Conservation (phyloP, 202 grass and related monocot genomes). For the Thinopyrum obtusiflorum region DNA sequence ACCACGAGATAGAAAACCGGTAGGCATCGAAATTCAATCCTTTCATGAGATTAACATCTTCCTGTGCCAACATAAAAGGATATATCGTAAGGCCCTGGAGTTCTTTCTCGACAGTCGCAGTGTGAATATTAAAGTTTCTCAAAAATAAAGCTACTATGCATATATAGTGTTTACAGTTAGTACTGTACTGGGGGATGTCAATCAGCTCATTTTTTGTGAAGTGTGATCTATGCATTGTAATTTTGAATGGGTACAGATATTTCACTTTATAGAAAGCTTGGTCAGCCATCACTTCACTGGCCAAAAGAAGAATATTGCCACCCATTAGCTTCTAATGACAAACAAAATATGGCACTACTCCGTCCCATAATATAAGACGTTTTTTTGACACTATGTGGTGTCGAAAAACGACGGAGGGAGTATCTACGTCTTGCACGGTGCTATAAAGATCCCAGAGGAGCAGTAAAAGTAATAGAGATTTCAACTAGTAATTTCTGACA, state of each 20-base stretch:
- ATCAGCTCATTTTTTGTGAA: not conserved
- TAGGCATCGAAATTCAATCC: conserved; percentile 77
- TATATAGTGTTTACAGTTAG: not conserved
- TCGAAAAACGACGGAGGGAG: too few relatives aligned
- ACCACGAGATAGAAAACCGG: conserved; percentile 89
- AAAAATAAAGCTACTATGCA: not conserved
- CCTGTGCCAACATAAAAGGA: conserved; percentile 29
- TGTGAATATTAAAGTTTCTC: not conserved
- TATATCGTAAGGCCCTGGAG: not conserved
- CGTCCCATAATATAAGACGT: too few relatives aligned
- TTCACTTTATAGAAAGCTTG: not conserved
- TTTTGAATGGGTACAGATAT: not conserved
- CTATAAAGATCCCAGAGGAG: too few relatives aligned
- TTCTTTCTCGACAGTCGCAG: not conserved
- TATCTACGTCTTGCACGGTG: too few relatives aligned
- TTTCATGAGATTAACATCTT: conserved; percentile 83
- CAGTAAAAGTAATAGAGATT: too few relatives aligned
- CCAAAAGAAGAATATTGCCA: not conserved
- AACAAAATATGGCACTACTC: too few relatives aligned
- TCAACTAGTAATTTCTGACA: too few relatives aligned
- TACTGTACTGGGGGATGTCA: not conserved
- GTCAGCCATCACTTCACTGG: not conserved
- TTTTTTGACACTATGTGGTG: too few relatives aligned
- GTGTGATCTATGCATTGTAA: not conserved
- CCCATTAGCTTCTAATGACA: too few relatives aligned